These are phyloP conservation scores for Ceratonia siliqua DNA, from an alignment of 306 rosid genomes.

Conservation along the genomic window DNA sequence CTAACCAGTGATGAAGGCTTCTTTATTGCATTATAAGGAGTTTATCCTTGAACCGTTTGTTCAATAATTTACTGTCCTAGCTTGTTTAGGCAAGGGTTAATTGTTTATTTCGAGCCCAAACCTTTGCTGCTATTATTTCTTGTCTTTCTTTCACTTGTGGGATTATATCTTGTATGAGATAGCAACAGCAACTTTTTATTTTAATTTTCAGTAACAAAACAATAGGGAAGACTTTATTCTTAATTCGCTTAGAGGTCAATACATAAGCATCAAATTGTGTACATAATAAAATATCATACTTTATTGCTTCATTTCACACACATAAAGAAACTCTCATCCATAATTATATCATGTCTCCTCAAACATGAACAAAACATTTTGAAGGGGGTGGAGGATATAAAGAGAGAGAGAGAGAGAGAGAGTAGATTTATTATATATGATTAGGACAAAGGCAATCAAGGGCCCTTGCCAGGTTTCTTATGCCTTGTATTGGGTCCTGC, in stretches of 20 bases:
- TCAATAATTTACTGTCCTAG: not conserved
- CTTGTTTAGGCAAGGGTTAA: not conserved
- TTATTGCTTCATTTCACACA: constrained; percentile 39
- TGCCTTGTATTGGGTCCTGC: constrained; percentile 65
- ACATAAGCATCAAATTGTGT: constrained; percentile 21
- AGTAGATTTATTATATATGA: constrained; percentile 23
- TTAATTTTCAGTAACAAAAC: not conserved
- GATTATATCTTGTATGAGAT: not conserved
- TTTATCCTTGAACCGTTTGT: not conserved
- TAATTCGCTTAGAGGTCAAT: constrained; percentile 12
- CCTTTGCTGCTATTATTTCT: not conserved
- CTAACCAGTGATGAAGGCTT: not conserved
- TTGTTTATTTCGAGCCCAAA: not conserved
- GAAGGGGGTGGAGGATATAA: not conserved
- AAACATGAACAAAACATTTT: constrained; percentile 46
- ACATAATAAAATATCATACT: constrained; percentile 30
- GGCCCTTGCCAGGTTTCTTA: constrained; percentile 67
- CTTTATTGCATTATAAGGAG: not conserved
- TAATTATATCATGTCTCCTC: constrained; percentile 40
- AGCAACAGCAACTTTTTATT: not conserved
- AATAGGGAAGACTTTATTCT: constrained; percentile 36
- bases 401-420: not conserved
- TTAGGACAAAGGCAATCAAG: constrained; percentile 35
- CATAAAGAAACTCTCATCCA: constrained; percentile 41
- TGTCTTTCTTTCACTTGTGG: not conserved